Evolutionary conservation across 495 filamentous ascomycete genomes (phyloP).

Genomic region (Annulohypoxylon bovei): DNA sequence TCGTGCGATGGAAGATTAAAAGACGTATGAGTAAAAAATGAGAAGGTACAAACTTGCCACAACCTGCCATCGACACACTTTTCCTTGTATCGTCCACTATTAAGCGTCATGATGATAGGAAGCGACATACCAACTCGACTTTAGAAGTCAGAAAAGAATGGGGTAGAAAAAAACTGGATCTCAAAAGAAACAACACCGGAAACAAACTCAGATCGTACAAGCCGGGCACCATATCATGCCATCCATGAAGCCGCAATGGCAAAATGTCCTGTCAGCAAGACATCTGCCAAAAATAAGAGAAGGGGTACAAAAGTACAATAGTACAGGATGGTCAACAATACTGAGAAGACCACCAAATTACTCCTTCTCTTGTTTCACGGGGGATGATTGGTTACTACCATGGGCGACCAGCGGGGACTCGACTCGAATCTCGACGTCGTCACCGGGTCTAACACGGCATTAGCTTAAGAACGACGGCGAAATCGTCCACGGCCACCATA

Average conservation of each 20-base stretch:
- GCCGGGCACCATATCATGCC: background rate
- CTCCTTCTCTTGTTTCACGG: slow-evolving; percentile 57
- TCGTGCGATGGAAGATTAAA: slow-evolving; percentile 32
- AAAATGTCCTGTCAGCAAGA: background rate
- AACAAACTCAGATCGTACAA: slow-evolving; percentile 22
- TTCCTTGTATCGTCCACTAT: slow-evolving; percentile 35
- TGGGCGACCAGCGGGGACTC: slow-evolving; percentile 61
- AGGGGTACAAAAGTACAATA: background rate
- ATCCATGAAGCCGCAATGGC: background rate
- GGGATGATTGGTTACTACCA: slow-evolving; percentile 61
- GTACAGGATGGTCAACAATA: background rate
- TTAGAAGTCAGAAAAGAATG: slow-evolving; percentile 35
- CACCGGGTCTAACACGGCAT: slow-evolving; percentile 46
- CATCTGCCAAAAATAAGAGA: background rate
- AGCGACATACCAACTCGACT: slow-evolving; percentile 42
- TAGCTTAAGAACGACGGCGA: slow-evolving; percentile 4
- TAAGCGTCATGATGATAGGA: slow-evolving; percentile 31
- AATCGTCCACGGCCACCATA: slow-evolving; percentile 2
- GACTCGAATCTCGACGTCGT: slow-evolving; percentile 59
- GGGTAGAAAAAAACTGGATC: slow-evolving; percentile 16
- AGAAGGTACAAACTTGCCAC: slow-evolving; percentile 30
- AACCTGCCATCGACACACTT: slow-evolving; percentile 29
- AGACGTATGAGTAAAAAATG: slow-evolving; percentile 43
- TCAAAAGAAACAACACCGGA: slow-evolving; percentile 33
- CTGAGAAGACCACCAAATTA: slow-evolving; percentile 17